Evolutionary conservation across 192 early-diverging fungal genomes (phyloP).

Genomic region (Phycomyces blakesleeanus): DNA sequence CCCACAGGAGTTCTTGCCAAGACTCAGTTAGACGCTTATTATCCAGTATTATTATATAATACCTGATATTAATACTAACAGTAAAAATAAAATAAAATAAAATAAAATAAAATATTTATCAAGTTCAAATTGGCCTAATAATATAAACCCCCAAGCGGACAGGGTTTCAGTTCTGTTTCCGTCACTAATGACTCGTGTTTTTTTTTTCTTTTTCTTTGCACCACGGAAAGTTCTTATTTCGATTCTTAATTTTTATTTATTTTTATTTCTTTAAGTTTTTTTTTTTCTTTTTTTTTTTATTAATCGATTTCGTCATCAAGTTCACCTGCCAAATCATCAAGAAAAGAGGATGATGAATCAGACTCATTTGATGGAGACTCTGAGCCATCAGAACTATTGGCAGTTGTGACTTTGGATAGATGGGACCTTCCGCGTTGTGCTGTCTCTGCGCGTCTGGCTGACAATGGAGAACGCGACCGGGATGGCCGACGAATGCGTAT

Average conservation of each 20-base stretch:
- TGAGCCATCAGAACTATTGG: background rate
- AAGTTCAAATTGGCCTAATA: no score
- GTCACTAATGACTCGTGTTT: no score
- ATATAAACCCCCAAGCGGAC: no score
- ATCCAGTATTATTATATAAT: no score
- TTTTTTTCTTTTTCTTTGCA: background rate
- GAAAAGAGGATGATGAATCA: slow-evolving; percentile 9
- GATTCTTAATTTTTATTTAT: background rate
- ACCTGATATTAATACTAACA: no score
- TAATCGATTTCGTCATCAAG: slow-evolving; percentile 46
- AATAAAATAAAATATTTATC: no score
- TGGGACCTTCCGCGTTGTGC: slow-evolving; percentile 5
- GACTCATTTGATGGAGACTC: background rate
- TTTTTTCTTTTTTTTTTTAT: background rate
- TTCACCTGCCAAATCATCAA: slow-evolving; percentile 49
- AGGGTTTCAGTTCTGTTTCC: no score
- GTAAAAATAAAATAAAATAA: no score
- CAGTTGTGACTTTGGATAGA: slow-evolving; percentile 14
- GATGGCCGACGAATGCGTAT: background rate
- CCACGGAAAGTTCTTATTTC: background rate
- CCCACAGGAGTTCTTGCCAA: no score
- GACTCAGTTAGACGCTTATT: no score
- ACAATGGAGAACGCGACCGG: background rate
- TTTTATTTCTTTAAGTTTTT: background rate
- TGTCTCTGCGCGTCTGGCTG: background rate